Conservation (phyloP, 2,329 filamentous ascomycete species). For the Gnomoniopsis smithogilvyi region DNA sequence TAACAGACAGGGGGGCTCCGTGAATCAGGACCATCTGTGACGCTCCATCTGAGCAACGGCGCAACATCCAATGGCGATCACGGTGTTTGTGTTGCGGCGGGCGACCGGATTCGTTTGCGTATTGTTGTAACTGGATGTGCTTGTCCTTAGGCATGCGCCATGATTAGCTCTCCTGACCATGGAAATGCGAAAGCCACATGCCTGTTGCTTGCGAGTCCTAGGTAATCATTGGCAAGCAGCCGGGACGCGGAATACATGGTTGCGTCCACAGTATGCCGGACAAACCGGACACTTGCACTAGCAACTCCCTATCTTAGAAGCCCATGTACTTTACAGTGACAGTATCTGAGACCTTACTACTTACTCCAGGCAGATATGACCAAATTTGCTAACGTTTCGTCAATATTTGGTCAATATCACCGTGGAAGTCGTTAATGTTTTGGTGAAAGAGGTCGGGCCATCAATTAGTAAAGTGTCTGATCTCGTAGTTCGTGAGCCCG, state of each 20-base stretch:
- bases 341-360: too few species aligned
- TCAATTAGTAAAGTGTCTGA: too few species aligned
- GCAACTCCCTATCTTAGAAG: too few species aligned
- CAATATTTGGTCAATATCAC: too few species aligned
- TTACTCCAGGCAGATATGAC: not conserved
- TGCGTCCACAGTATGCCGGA: too few species aligned
- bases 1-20: constrained; percentile 7
- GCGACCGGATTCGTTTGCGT: constrained; percentile 3
- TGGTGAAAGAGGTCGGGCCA: too few species aligned
- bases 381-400: too few species aligned
- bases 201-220: constrained; percentile 7
- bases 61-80: constrained; percentile 12
- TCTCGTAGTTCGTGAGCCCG: too few species aligned
- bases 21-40: constrained; percentile 9
- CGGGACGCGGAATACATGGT: too few species aligned
- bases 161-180: not conserved
- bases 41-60: constrained; percentile 6
- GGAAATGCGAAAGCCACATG: constrained; percentile 8
- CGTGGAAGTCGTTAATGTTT: too few species aligned
- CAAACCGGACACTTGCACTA: too few species aligned
- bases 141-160: constrained; percentile 3
- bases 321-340: not conserved
- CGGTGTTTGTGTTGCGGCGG: constrained; percentile 10
- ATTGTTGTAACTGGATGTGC: constrained; percentile 6
- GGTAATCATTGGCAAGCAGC: constrained; percentile 9